These are phyloP conservation scores for Bryoerythrophyllum caledonicum DNA, from an alignment of 225 moss, liverwort and hornwort genomes.

Conservation along the genomic window DNA sequence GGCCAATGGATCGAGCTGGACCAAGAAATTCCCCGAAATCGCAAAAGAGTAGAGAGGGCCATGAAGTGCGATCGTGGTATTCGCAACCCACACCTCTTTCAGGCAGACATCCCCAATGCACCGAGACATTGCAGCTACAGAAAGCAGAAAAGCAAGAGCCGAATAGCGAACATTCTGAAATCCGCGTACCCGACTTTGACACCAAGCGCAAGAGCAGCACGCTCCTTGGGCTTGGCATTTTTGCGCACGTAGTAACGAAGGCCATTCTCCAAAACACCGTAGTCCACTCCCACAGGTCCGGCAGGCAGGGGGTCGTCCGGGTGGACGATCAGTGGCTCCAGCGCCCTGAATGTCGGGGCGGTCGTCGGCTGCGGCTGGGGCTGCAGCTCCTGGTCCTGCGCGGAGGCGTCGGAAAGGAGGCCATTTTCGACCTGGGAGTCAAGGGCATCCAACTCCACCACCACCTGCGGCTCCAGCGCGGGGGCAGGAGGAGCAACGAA, in stretches of 20 bases:
- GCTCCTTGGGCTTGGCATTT: conserved; percentile 81
- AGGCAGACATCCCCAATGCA: neutral
- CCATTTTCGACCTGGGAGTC: neutral
- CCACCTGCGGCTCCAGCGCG: neutral
- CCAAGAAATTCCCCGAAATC: neutral
- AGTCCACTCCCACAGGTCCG: conserved; percentile 68
- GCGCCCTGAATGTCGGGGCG: conserved; percentile 58
- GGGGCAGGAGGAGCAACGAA: conserved; percentile 1
- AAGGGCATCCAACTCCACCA: neutral
- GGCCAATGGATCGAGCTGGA: conserved; percentile 2
- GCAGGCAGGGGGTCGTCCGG: conserved; percentile 62
- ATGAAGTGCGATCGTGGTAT: neutral
- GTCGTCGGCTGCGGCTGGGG: conserved; percentile 1
- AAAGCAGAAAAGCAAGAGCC: conserved; percentile 9
- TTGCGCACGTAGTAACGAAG: conserved; percentile 87
- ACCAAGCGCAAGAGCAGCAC: conserved; percentile 90
- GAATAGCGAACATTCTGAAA: conserved; percentile 13
- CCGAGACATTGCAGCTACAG: conserved; percentile 15
- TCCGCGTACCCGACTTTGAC: conserved; percentile 79
- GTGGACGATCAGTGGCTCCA: conserved; percentile 68
- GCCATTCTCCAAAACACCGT: conserved; percentile 79
- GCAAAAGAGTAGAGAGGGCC: neutral
- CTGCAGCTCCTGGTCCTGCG: neutral
- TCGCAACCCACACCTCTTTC: neutral
- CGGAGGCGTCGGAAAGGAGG: too few relatives aligned